Conservation (phyloP, 2,329 filamentous ascomycete genomes). For the Phialophora macrospora region DNA sequence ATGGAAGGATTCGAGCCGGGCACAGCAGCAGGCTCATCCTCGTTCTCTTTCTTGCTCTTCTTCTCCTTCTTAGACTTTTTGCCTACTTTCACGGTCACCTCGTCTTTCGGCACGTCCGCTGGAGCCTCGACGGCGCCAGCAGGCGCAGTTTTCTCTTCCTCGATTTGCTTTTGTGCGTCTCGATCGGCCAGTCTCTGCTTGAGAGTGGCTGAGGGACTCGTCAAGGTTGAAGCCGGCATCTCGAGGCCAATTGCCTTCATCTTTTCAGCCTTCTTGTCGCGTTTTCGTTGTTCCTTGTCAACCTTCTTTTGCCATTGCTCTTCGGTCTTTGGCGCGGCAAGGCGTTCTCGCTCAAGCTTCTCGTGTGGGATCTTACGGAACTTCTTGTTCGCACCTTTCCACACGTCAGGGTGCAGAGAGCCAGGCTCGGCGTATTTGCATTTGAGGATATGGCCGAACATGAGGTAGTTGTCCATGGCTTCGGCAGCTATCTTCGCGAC, state of each 20-base stretch:
- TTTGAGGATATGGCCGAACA: constrained; percentile 93
- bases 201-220: constrained; percentile 60
- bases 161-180: constrained; percentile 21
- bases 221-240: constrained; percentile 74
- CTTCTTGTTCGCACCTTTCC: constrained; percentile 86
- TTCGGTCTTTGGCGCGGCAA: constrained; percentile 74
- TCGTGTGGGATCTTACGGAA: constrained; percentile 90
- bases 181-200: constrained; percentile 41
- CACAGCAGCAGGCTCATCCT: constrained; percentile 33
- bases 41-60: constrained; percentile 42
- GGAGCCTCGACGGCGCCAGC: constrained; percentile 38
- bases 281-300: constrained; percentile 71
- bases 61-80: constrained; percentile 45
- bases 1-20: constrained; percentile 13
- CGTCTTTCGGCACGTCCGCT: constrained; percentile 42
- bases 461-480: constrained; percentile 97
- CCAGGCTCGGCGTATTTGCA: constrained; percentile 78
- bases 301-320: constrained; percentile 80
- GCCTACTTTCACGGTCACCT: constrained; percentile 38
- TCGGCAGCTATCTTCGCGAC: constrained; percentile 91
- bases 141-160: constrained; percentile 42
- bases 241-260: constrained; percentile 83
- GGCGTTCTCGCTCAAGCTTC: constrained; percentile 76
- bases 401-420: constrained; percentile 78
- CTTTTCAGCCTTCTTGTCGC: constrained; percentile 71